Conservation (phyloP, 129 eudicot genomes). For the Erigeron canadensis region DNA sequence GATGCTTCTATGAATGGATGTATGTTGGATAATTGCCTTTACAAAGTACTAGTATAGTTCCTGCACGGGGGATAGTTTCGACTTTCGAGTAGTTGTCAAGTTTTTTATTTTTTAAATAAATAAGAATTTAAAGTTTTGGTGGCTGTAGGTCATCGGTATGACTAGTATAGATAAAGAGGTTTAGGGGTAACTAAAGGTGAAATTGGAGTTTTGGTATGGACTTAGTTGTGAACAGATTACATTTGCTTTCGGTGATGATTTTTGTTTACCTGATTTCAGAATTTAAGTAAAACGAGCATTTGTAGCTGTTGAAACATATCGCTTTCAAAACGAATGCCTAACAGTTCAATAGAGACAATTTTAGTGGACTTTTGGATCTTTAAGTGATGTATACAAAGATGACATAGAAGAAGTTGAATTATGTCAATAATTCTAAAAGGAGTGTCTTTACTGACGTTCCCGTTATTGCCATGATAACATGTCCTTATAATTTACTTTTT, state of each 20-base stretch:
- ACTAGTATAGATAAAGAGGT: no score
- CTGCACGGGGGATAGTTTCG: no score
- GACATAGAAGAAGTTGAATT: neutral
- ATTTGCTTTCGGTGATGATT: neutral
- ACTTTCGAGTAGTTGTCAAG: no score
- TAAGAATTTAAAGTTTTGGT: no score
- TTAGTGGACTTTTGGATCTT: constrained; percentile 22
- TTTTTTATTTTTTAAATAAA: no score
- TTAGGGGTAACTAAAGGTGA: neutral
- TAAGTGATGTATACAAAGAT: constrained; percentile 13
- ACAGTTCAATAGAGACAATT: neutral
- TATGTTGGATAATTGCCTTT: no score
- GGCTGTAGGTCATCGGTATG: no score
- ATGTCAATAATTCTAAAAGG: constrained; percentile 3
- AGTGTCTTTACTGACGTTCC: neutral
- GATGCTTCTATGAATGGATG: neutral
- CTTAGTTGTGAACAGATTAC: neutral
- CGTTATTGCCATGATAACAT: neutral
- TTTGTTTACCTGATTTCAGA: neutral
- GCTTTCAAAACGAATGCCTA: no score
- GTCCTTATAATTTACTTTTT: neutral
- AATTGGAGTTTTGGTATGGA: neutral
- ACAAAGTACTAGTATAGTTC: no score
- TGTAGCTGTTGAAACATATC: neutral
- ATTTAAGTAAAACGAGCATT: neutral